Percentiles rank a stretch among this genome's conserved stretches.
phyloP scores from a whole-genome alignment of 1,139 yeast species.

The Maudiozyma humilis region DNA sequence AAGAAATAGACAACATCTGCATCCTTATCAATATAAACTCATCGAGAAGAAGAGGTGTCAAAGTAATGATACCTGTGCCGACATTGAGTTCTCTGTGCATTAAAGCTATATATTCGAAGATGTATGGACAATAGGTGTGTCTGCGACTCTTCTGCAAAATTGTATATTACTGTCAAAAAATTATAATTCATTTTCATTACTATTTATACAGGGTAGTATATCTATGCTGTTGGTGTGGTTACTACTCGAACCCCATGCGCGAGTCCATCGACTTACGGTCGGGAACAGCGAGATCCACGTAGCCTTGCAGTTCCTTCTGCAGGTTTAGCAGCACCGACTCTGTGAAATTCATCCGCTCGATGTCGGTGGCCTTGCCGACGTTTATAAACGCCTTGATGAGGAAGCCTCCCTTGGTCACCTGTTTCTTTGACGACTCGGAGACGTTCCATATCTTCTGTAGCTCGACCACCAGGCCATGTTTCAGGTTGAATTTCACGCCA shows the following conservation, averaged over 20 bases:
- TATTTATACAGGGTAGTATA: no score
- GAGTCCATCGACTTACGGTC: slow-evolving; percentile 78
- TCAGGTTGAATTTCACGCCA: slow-evolving; percentile 47
- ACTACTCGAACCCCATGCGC: slow-evolving; percentile 35
- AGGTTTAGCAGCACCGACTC: slow-evolving; percentile 52
- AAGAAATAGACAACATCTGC: slow-evolving; percentile 18
- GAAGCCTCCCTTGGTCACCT: slow-evolving; percentile 31
- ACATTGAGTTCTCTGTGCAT: not conserved
- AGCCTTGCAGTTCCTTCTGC: slow-evolving; percentile 57
- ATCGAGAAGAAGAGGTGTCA: not conserved
- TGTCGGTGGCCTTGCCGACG: slow-evolving; percentile 64
- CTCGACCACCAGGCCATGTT: slow-evolving; percentile 54
- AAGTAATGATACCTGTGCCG: no score
- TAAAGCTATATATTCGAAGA: not conserved
- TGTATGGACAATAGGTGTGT: not conserved
- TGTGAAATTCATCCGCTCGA: slow-evolving; percentile 61
- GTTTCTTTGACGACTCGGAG: slow-evolving; percentile 15
- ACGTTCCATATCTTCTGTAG: slow-evolving; percentile 32
- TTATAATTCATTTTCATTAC: no score
- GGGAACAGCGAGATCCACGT: slow-evolving; percentile 62
- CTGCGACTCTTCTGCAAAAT: not conserved
- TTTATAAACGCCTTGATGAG: slow-evolving; percentile 60
- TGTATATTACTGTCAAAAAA: not conserved
- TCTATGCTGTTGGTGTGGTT: no score
- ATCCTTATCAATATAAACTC: not conserved